Percentiles rank a stretch among this genome's conserved stretches.
phyloP scores from a whole-genome alignment of 2,329 filamentous ascomycete genomes.

The Colletotrichum cereale region DNA sequence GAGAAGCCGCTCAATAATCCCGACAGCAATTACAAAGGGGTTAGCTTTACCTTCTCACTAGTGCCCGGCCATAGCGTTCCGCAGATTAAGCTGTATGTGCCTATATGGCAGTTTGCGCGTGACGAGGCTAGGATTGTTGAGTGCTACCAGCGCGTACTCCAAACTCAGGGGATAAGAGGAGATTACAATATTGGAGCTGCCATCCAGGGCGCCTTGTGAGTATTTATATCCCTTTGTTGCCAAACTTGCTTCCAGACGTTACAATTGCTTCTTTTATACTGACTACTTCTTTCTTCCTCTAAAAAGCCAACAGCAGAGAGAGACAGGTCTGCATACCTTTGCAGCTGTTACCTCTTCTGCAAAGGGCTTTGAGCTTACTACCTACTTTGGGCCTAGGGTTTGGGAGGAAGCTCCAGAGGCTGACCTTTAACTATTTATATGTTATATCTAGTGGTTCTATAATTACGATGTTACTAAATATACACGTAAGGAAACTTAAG shows the following conservation, averaged over 20 bases:
- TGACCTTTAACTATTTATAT: too few species aligned
- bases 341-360: neutral
- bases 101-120: slow-evolving; percentile 40
- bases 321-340: neutral
- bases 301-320: neutral
- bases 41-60: slow-evolving; percentile 41
- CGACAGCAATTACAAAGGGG: neutral
- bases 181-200: slow-evolving; percentile 10
- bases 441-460: too few species aligned
- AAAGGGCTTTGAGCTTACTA: neutral
- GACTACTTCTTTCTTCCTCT: neutral
- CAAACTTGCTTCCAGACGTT: neutral
- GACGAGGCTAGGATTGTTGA: slow-evolving; percentile 6
- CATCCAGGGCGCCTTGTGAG: slow-evolving; percentile 29
- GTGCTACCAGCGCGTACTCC: slow-evolving; percentile 17
- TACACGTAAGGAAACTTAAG: too few species aligned
- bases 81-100: slow-evolving; percentile 43
- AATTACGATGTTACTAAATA: too few species aligned
- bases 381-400: slow-evolving; percentile 1
- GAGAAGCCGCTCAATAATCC: slow-evolving; percentile 3
- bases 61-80: slow-evolving; percentile 39
- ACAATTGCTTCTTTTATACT: neutral
- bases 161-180: slow-evolving; percentile 18
- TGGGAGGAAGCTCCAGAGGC: neutral
- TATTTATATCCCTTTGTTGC: neutral